Evolutionary conservation across 352 stramenopile genomes (phyloP).

Genomic region (Globisporangium spinosum): DNA sequence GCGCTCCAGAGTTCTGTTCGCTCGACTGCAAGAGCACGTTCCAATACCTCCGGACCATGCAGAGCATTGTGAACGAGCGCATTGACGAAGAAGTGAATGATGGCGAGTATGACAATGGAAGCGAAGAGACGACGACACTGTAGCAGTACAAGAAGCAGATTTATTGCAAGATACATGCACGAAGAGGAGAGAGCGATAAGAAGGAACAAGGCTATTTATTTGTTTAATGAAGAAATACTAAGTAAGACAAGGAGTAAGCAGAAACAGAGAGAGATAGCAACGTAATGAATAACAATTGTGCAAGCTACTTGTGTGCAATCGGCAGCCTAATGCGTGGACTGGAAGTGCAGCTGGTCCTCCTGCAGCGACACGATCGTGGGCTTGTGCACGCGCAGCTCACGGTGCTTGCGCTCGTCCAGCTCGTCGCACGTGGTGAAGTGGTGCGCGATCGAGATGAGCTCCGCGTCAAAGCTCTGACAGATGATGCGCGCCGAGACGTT

Average conservation of each 20-base stretch:
- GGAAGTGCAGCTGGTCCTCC: constrained; percentile 59
- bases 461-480: constrained; percentile 83
- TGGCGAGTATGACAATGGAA: not conserved
- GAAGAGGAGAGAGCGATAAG: not conserved
- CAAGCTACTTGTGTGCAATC: not conserved
- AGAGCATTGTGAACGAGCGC: constrained; percentile 35
- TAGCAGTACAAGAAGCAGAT: constrained; percentile 1
- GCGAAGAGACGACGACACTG: not conserved
- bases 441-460: constrained; percentile 88
- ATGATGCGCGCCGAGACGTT: constrained; percentile 63
- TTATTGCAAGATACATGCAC: not conserved
- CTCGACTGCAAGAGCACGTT: constrained; percentile 64
- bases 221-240: not conserved
- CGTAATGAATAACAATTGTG: not conserved
- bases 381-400: constrained; percentile 41
- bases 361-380: constrained; percentile 54
- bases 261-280: constrained; percentile 2
- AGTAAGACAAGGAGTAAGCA: constrained; percentile 3
- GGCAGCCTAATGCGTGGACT: constrained; percentile 33
- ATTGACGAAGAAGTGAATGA: constrained; percentile 10
- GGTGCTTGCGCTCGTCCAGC: constrained; percentile 36
- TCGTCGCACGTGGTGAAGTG: constrained; percentile 89
- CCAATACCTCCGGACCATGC: constrained; percentile 43
- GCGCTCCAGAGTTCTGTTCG: constrained; percentile 37
- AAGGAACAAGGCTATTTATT: constrained; percentile 10